A percentile compares a stretch with the other conserved stretches of the same genome.
Evolutionary conservation across 2,329 filamentous ascomycete species (phyloP).

Genomic region (Sporothrix pallida): DNA sequence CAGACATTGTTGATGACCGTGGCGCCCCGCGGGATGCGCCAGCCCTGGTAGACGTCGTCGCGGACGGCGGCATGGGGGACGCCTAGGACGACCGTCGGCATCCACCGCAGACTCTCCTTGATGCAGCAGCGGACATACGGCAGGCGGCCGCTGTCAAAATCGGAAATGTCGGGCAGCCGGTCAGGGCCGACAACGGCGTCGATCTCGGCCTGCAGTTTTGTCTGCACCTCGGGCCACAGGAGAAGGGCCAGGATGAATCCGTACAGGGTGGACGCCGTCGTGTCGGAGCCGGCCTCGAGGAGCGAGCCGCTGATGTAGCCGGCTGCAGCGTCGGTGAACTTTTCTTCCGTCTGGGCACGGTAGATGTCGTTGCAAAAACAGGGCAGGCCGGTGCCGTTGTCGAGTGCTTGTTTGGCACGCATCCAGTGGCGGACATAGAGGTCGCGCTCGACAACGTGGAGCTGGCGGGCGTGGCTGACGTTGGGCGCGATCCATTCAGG

Average conservation of each 20-base stretch:
- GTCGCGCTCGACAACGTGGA: constrained; percentile 51
- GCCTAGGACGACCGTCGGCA: constrained; percentile 49
- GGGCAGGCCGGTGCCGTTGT: constrained; percentile 42
- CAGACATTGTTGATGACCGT: constrained; percentile 50
- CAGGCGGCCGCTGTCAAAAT: constrained; percentile 44
- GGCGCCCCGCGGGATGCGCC: constrained; percentile 53
- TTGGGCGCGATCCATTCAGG: constrained; percentile 51
- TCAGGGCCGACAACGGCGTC: constrained; percentile 50
- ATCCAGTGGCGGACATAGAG: constrained; percentile 52
- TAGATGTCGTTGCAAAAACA: constrained; percentile 32
- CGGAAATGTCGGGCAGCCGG: constrained; percentile 48
- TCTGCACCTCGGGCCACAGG: constrained; percentile 51
- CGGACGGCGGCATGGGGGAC: constrained; percentile 51
- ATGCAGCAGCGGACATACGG: constrained; percentile 52
- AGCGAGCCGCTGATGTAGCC: constrained; percentile 46
- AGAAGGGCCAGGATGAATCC: constrained; percentile 55
- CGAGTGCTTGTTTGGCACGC: constrained; percentile 47
- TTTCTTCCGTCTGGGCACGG: constrained; percentile 39
- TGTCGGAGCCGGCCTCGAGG: constrained; percentile 52
- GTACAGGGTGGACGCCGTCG: constrained; percentile 49
- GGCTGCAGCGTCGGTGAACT: constrained; percentile 43
- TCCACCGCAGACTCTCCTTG: constrained; percentile 54
- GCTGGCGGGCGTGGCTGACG: constrained; percentile 48
- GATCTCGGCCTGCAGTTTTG: constrained; percentile 49
- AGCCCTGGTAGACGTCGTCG: constrained; percentile 53